Evolutionary conservation across 768 basidiomycete genomes (phyloP).

Genomic region (Coprinellus micaceus): DNA sequence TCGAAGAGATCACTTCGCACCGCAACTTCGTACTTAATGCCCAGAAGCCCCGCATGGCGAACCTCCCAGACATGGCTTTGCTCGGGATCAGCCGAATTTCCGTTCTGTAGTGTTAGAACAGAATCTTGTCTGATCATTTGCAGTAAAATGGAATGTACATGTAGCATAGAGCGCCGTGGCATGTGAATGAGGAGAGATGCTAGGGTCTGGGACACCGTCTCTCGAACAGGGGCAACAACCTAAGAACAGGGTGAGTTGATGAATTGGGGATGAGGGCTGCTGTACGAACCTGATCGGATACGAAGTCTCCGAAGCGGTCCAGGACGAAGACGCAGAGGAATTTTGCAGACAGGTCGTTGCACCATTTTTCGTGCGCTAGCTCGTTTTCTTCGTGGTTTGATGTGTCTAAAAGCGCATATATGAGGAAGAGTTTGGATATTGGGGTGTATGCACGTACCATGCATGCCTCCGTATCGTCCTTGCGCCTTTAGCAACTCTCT

Average conservation of each 20-base stretch:
- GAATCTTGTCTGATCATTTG: slow-evolving; percentile 95
- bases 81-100: slow-evolving; percentile 28
- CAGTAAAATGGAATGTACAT: slow-evolving; percentile 79
- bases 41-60: slow-evolving; percentile 93
- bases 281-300: slow-evolving; percentile 72
- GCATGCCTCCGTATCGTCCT: slow-evolving; percentile 79
- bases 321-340: slow-evolving; percentile 87
- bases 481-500: slow-evolving; percentile 84
- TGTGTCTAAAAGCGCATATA: slow-evolving; percentile 44
- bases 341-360: slow-evolving; percentile 81
- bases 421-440: not conserved
- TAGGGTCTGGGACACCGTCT: slow-evolving; percentile 91
- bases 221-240: slow-evolving; percentile 95
- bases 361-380: slow-evolving; percentile 77
- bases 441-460: slow-evolving; percentile 41
- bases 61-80: slow-evolving; percentile 89
- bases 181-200: slow-evolving; percentile 87
- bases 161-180: slow-evolving; percentile 71
- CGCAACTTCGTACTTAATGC: slow-evolving; percentile 97
- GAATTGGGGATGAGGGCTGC: not conserved
- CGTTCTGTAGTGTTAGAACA: slow-evolving; percentile 30
- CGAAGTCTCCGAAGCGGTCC: slow-evolving; percentile 97
- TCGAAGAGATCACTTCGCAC: slow-evolving; percentile 84
- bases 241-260: slow-evolving; percentile 15
- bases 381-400: slow-evolving; percentile 49